Conservation (phyloP, 2,329 filamentous ascomycete species). For the Aspergillus chevalieri region DNA sequence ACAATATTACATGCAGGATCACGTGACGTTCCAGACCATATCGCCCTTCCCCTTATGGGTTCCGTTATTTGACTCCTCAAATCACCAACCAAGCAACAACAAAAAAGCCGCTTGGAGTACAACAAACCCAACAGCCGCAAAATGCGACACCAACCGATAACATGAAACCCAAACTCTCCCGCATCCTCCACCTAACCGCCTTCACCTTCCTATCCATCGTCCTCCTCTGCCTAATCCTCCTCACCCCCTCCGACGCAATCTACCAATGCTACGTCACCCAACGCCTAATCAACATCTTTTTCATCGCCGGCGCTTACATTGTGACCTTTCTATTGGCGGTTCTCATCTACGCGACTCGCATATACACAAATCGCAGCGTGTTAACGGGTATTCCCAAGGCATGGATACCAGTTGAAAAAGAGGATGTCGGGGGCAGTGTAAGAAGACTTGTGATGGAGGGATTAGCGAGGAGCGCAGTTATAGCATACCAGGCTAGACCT, state of each 20-base stretch:
- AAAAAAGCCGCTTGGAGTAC: neutral
- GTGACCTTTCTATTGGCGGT: conserved; percentile 63
- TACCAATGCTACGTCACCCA: conserved; percentile 63
- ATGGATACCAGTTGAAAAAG: conserved; percentile 80
- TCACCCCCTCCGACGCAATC: conserved; percentile 75
- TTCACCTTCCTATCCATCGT: conserved; percentile 73
- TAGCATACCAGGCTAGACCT: conserved; percentile 73
- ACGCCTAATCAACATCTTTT: conserved; percentile 74
- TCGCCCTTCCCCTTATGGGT: too few relatives aligned
- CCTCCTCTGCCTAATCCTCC: conserved; percentile 65
- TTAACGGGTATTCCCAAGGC: conserved; percentile 77
- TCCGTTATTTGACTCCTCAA: neutral
- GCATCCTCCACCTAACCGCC: conserved; percentile 71
- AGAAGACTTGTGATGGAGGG: conserved; percentile 67
- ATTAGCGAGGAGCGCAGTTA: conserved; percentile 68
- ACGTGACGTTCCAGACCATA: conserved; percentile 2
- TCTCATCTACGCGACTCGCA: conserved; percentile 73
- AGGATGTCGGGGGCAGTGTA: conserved; percentile 70
- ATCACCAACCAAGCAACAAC: neutral
- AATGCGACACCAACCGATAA: conserved; percentile 16
- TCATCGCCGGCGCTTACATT: conserved; percentile 70
- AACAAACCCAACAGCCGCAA: conserved; percentile 4
- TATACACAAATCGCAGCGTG: conserved; percentile 77
- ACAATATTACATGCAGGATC: neutral
- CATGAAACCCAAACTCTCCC: conserved; percentile 52